These are phyloP conservation scores for Solanum lycopersicoides DNA, from an alignment of 257 asterid species.

Conservation along the genomic window DNA sequence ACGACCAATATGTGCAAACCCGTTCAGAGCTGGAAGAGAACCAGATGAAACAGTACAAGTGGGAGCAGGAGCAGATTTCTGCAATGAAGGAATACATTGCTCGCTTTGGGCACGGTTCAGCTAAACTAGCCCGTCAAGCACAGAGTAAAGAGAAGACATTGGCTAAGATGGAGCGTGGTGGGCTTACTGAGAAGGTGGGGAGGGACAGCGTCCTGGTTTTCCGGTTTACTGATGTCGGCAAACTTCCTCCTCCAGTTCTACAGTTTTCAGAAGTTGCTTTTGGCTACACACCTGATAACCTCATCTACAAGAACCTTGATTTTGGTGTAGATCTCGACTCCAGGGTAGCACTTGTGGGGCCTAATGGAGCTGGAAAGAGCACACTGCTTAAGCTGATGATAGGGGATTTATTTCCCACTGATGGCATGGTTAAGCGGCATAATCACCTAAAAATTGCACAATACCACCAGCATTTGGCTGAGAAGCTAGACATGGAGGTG, in stretches of 20 bases:
- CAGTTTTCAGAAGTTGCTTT: slow-evolving; percentile 87
- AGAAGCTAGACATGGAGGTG: slow-evolving; percentile 77
- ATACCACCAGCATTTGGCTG: slow-evolving; percentile 85
- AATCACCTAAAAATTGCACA: slow-evolving; percentile 88
- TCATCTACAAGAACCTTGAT: slow-evolving; percentile 78
- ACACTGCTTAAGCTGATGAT: slow-evolving; percentile 95
- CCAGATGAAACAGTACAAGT: slow-evolving; percentile 94
- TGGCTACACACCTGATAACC: slow-evolving; percentile 88
- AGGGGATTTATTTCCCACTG: slow-evolving; percentile 70
- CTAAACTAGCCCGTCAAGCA: slow-evolving; percentile 99
- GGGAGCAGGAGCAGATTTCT: slow-evolving; percentile 99
- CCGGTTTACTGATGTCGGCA: slow-evolving; percentile 81
- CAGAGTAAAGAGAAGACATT: slow-evolving; percentile 96
- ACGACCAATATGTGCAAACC: slow-evolving; percentile 85
- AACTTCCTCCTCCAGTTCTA: slow-evolving; percentile 96
- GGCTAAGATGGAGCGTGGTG: slow-evolving; percentile 99
- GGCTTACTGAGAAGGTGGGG: slow-evolving; percentile 83
- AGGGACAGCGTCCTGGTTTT: slow-evolving; percentile 67
- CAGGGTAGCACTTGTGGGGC: slow-evolving; percentile 90
- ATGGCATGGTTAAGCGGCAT: slow-evolving; percentile 95
- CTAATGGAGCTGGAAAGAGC: slow-evolving; percentile 97
- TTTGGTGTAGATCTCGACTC: slow-evolving; percentile 98
- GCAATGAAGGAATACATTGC: slow-evolving; percentile 96
- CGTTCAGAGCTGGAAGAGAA: slow-evolving; percentile 95
- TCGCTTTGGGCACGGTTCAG: slow-evolving; percentile 98